phyloP scores from a whole-genome alignment of 2,329 filamentous ascomycete species.

The Cladophialophora yegresii region DNA sequence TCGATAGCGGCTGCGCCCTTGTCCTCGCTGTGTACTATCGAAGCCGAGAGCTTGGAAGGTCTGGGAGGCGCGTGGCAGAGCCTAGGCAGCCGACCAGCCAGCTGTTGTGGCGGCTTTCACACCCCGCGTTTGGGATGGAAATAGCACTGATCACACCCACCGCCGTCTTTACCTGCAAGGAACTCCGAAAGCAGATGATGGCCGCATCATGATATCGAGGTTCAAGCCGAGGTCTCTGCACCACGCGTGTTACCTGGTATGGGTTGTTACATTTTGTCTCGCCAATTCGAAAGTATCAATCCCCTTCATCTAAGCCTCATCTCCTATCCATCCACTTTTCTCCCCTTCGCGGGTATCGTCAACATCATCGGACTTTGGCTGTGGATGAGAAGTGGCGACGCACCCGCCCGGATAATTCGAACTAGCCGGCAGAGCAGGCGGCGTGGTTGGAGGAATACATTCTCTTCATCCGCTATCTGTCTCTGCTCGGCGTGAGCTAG shows the following conservation, averaged over 20 bases:
- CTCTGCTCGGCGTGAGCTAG: not conserved
- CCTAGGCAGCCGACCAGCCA: not conserved
- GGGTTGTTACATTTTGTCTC: too few species aligned
- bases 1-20: not conserved
- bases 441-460: not conserved
- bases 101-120: not conserved
- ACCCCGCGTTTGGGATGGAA: slow-evolving; percentile 12
- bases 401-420: not conserved
- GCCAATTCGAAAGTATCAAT: not conserved
- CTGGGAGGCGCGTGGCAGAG: not conserved
- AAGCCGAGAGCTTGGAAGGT: not conserved
- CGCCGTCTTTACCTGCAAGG: not conserved
- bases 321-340: not conserved
- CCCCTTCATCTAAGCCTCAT: not conserved
- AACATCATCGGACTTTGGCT: not conserved
- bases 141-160: slow-evolving; percentile 4
- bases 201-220: not conserved
- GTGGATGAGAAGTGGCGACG: not conserved
- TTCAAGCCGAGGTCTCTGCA: not conserved
- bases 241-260: too few species aligned
- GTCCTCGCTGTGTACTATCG: not conserved
- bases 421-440: not conserved
- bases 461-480: slow-evolving; percentile 7
- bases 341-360: not conserved
- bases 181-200: not conserved